Percentiles rank a stretch among this genome's conserved stretches.
Evolutionary conservation across 192 early-diverging fungal genomes (phyloP).

Genomic region (Endogone sp.): DNA sequence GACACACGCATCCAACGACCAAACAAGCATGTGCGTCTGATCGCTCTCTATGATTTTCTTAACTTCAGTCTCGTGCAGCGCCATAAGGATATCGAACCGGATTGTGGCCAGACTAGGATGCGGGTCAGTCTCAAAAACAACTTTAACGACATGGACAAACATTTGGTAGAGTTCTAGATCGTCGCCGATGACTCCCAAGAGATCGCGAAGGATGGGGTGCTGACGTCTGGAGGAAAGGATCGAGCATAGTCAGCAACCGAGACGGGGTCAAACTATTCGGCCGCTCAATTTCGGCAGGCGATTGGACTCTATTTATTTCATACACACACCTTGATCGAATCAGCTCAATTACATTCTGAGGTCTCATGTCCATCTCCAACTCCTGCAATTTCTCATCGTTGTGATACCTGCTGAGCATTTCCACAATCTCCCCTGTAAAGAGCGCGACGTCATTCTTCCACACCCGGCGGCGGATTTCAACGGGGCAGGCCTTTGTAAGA

Average conservation of each 20-base stretch:
- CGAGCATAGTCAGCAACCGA: not conserved
- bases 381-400: slow-evolving; percentile 21
- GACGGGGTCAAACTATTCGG: no score
- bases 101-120: slow-evolving; percentile 41
- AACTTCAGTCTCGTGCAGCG: slow-evolving; percentile 49
- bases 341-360: slow-evolving; percentile 18
- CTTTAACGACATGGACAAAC: slow-evolving; percentile 27
- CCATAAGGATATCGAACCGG: slow-evolving; percentile 54
- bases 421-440: slow-evolving; percentile 29
- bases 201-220: slow-evolving; percentile 25
- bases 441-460: slow-evolving; percentile 37
- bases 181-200: slow-evolving; percentile 40
- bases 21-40: slow-evolving; percentile 46
- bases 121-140: slow-evolving; percentile 28
- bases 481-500: slow-evolving; percentile 23
- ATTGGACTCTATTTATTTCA: not conserved
- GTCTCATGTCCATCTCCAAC: slow-evolving; percentile 19
- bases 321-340: slow-evolving; percentile 21
- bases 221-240: slow-evolving; percentile 15
- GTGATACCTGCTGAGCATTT: slow-evolving; percentile 29
- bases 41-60: slow-evolving; percentile 47
- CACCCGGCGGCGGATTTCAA: slow-evolving; percentile 35
- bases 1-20: slow-evolving; percentile 54
- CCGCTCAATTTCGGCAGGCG: not conserved
- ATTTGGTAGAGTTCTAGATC: slow-evolving; percentile 37